A percentile compares a stretch with the other conserved stretches of the same genome.
Evolutionary conservation across 805 yeast species (phyloP).

Genomic region (Kuraishia borneana): DNA sequence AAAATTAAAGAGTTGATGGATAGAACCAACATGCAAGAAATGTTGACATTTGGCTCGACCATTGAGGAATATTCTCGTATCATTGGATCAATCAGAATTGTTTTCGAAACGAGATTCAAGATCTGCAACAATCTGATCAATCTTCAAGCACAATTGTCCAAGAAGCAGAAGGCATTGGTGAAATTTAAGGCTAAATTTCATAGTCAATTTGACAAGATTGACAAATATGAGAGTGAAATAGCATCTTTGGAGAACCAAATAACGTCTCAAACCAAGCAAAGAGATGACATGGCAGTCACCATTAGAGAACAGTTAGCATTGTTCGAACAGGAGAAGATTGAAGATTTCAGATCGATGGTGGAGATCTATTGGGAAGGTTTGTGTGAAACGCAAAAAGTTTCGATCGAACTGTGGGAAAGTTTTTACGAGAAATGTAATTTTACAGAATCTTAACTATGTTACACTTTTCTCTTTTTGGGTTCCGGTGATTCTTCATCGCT

Average conservation of each 20-base stretch:
- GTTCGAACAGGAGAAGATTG: constrained; percentile 67
- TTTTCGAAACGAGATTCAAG: constrained; percentile 66
- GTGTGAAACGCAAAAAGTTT: constrained; percentile 88
- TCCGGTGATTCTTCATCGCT: constrained; percentile 7
- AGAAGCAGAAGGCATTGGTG: constrained; percentile 32
- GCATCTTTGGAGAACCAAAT: constrained; percentile 42
- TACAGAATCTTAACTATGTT: constrained; percentile 3
- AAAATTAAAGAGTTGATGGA: constrained; percentile 65
- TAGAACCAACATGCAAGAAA: constrained; percentile 74
- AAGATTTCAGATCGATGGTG: constrained; percentile 79
- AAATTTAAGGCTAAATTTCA: constrained; percentile 32
- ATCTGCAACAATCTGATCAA: constrained; percentile 32
- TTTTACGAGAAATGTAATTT: constrained; percentile 51
- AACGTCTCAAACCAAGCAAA: constrained; percentile 41
- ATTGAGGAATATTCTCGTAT: constrained; percentile 79
- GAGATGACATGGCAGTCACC: constrained; percentile 49
- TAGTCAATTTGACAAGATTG: constrained; percentile 52
- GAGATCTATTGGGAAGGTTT: constrained; percentile 87
- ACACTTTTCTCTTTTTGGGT: constrained; percentile 2
- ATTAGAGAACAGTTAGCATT: constrained; percentile 57
- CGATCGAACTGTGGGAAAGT: constrained; percentile 79
- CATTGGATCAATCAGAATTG: constrained; percentile 61
- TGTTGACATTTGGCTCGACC: constrained; percentile 76
- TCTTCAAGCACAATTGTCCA: constrained; percentile 29
- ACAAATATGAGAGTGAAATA: constrained; percentile 47